These are phyloP conservation scores for Nematodospora anomalae DNA, from an alignment of 1,139 yeast genomes.

Conservation along the genomic window DNA sequence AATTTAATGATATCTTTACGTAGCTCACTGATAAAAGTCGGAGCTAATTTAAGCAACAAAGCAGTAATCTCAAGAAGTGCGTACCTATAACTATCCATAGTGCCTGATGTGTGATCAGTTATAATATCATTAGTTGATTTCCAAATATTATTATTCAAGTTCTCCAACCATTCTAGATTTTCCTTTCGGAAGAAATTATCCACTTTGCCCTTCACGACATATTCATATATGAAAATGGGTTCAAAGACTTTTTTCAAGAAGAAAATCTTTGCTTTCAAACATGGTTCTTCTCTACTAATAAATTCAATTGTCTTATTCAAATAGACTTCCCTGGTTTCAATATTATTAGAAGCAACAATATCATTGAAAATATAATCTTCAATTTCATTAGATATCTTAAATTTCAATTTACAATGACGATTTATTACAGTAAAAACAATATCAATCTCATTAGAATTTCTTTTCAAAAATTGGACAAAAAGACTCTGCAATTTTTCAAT, in stretches of 20 bases:
- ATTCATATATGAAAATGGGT: constrained; percentile 65
- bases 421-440: constrained; percentile 51
- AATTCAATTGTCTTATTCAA: constrained; percentile 54
- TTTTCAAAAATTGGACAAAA: constrained; percentile 49
- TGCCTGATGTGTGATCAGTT: constrained; percentile 63
- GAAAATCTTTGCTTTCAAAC: constrained; percentile 59
- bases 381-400: constrained; percentile 48
- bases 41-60: constrained; percentile 67
- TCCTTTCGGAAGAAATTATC: constrained; percentile 42
- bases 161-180: constrained; percentile 59
- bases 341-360: constrained; percentile 55
- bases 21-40: constrained; percentile 58
- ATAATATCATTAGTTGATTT: constrained; percentile 55
- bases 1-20: constrained; percentile 88
- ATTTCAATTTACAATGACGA: constrained; percentile 45
- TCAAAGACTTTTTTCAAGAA: constrained; percentile 65
- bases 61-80: constrained; percentile 84
- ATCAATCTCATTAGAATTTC: constrained; percentile 30
- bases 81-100: constrained; percentile 71
- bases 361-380: constrained; percentile 59
- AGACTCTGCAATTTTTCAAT: constrained; percentile 59
- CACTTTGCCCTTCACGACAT: constrained; percentile 51
- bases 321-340: constrained; percentile 48
- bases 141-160: constrained; percentile 72
- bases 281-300: constrained; percentile 38